Evolutionary conservation across 768 basidiomycete genomes (phyloP).

Genomic region (Russula ochroleuca): DNA sequence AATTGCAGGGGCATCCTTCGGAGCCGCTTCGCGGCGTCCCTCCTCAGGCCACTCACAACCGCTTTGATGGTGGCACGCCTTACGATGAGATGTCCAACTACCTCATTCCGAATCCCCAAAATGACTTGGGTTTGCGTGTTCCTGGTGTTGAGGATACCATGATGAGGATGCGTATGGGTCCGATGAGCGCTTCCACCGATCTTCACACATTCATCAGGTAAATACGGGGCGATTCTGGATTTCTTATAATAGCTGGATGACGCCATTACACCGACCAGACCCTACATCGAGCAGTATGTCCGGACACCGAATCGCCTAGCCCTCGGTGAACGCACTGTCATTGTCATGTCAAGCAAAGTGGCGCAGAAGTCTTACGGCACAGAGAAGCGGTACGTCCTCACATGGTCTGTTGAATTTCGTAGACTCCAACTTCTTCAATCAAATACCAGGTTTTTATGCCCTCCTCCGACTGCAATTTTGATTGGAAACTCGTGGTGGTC

Average conservation of each 20-base stretch:
- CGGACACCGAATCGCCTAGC: conserved; percentile 80
- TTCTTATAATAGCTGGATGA: conserved; percentile 3
- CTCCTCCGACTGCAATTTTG: conserved; percentile 90
- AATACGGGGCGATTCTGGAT: conserved; percentile 25
- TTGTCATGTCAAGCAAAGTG: conserved; percentile 97
- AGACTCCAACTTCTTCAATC: conserved; percentile 24
- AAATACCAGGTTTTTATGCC: conserved; percentile 72
- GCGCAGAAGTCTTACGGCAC: conserved; percentile 97
- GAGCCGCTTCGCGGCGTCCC: conserved; percentile 65
- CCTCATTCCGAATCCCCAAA: conserved; percentile 47
- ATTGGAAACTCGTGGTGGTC: conserved; percentile 96
- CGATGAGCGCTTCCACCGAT: conserved; percentile 60
- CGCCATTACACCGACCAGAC: conserved; percentile 41
- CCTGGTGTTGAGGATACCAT: conserved; percentile 58
- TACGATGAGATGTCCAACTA: conserved; percentile 62
- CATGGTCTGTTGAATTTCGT: background rate
- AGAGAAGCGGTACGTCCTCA: conserved; percentile 72
- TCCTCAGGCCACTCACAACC: conserved; percentile 67
- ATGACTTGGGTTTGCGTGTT: conserved; percentile 59
- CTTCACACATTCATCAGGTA: conserved; percentile 79
- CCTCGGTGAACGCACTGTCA: conserved; percentile 88
- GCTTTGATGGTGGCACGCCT: conserved; percentile 47
- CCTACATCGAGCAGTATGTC: conserved; percentile 82
- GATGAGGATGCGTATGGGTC: conserved; percentile 54
- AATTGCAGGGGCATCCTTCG: conserved; percentile 47